Conservation (phyloP, 768 basidiomycete species). For the Tulasnella sp. region DNA sequence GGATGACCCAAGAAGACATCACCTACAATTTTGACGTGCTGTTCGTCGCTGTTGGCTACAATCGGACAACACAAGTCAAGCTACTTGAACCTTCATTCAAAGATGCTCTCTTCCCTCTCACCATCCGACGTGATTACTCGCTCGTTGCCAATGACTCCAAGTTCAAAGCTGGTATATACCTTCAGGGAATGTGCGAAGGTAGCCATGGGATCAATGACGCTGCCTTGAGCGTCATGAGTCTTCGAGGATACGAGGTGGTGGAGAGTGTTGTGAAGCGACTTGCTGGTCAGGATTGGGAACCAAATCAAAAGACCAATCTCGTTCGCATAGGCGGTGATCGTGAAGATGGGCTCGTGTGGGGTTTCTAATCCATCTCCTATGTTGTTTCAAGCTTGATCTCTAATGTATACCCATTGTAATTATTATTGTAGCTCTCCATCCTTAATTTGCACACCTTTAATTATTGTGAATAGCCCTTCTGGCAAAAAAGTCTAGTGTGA, state of each 20-base stretch:
- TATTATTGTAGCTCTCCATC: too few relatives aligned
- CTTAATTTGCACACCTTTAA: too few relatives aligned
- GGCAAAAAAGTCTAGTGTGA: too few relatives aligned
- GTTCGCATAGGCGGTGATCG: too few relatives aligned
- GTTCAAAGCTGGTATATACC: neutral
- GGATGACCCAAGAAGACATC: neutral
- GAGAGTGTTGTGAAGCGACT: too few relatives aligned
- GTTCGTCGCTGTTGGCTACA: neutral
- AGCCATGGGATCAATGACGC: slow-evolving; percentile 1
- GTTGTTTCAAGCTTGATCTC: too few relatives aligned
- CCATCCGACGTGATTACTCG: neutral
- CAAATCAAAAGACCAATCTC: too few relatives aligned
- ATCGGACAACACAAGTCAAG: neutral
- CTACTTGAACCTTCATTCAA: neutral
- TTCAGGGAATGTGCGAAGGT: neutral
- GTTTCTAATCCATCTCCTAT: too few relatives aligned
- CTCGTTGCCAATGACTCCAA: neutral
- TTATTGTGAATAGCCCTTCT: too few relatives aligned
- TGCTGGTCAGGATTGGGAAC: too few relatives aligned
- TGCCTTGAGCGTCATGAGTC: neutral
- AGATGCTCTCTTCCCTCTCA: neutral
- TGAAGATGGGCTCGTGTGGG: too few relatives aligned
- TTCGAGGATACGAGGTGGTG: slow-evolving; percentile 3
- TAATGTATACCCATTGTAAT: too few relatives aligned
- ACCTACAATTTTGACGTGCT: neutral